A percentile compares a stretch with the other conserved stretches of the same genome.
Conservation (phyloP, 305 asterid genomes). For the Euphrasia arctica region DNA sequence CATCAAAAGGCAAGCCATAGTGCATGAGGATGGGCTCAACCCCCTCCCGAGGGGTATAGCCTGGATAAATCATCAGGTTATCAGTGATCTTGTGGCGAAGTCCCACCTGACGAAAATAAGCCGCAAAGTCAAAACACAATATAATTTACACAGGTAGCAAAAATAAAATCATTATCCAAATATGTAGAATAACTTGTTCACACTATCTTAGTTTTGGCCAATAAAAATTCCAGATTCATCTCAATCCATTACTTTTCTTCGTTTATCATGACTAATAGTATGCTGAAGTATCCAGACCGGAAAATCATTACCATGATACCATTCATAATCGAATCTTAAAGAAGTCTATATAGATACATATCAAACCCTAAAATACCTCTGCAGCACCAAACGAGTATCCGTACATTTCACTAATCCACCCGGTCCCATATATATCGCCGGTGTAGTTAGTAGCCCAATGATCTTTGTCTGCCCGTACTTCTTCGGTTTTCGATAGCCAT, state of each 20-base stretch:
- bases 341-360: slow-evolving; percentile 13
- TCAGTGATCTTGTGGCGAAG: slow-evolving; percentile 86
- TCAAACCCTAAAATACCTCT: slow-evolving; percentile 53
- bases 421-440: slow-evolving; percentile 77
- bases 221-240: background rate
- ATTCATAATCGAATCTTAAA: background rate
- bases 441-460: slow-evolving; percentile 91
- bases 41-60: slow-evolving; percentile 80
- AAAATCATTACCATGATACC: too few species aligned
- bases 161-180: background rate
- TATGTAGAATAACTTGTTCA: background rate
- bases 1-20: slow-evolving; percentile 83
- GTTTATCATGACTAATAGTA: background rate
- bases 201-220: background rate
- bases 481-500: slow-evolving; percentile 94
- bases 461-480: slow-evolving; percentile 77
- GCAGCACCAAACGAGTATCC: slow-evolving; percentile 99
- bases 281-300: too few species aligned
- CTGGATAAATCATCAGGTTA: slow-evolving; percentile 95
- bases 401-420: slow-evolving; percentile 99
- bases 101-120: slow-evolving; percentile 70
- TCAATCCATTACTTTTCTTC: background rate
- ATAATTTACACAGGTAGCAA: background rate
- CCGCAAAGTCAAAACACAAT: slow-evolving; percentile 17
- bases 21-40: slow-evolving; percentile 94